Evolutionary conservation across 2,329 filamentous ascomycete genomes (phyloP).

Genomic region (Alternaria metachromatica): DNA sequence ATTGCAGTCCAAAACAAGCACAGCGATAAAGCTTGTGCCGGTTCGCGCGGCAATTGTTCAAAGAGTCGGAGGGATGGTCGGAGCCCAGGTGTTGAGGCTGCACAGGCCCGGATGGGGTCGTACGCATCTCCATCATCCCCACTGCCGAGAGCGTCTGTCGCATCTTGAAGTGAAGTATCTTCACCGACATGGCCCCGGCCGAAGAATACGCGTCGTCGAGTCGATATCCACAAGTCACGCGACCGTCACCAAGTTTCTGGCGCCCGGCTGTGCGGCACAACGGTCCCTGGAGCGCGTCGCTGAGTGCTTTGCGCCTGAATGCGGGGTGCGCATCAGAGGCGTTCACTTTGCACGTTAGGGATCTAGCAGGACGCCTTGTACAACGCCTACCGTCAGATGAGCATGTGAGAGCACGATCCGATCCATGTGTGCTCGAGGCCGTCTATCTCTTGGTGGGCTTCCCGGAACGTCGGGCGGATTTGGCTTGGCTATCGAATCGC

Average conservation of each 20-base stretch:
- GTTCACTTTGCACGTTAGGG: background rate
- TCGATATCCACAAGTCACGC: background rate
- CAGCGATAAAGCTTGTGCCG: slow-evolving; percentile 4
- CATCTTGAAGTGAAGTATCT: slow-evolving; percentile 6
- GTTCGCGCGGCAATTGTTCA: slow-evolving; percentile 14
- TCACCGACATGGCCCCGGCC: slow-evolving; percentile 11
- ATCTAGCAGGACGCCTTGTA: background rate
- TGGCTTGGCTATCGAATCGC: slow-evolving; percentile 25
- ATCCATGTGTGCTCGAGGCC: background rate
- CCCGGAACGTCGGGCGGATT: slow-evolving; percentile 6
- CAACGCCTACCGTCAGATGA: slow-evolving; percentile 1
- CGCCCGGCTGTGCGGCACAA: slow-evolving; percentile 10
- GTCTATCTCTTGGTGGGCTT: slow-evolving; percentile 5
- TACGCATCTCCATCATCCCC: slow-evolving; percentile 10
- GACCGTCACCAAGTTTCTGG: background rate
- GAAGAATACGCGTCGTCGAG: slow-evolving; percentile 3
- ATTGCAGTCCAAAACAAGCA: slow-evolving; percentile 5
- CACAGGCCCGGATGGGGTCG: slow-evolving; percentile 13
- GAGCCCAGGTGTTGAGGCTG: slow-evolving; percentile 12
- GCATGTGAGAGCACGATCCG: slow-evolving; percentile 5
- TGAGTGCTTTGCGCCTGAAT: slow-evolving; percentile 1
- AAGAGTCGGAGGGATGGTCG: slow-evolving; percentile 16
- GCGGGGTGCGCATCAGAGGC: slow-evolving; percentile 4
- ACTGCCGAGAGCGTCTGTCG: slow-evolving; percentile 13
- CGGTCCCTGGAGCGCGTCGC: background rate